Conservation (phyloP, 2,329 filamentous ascomycete species). For the Sordariomycetes sp. region DNA sequence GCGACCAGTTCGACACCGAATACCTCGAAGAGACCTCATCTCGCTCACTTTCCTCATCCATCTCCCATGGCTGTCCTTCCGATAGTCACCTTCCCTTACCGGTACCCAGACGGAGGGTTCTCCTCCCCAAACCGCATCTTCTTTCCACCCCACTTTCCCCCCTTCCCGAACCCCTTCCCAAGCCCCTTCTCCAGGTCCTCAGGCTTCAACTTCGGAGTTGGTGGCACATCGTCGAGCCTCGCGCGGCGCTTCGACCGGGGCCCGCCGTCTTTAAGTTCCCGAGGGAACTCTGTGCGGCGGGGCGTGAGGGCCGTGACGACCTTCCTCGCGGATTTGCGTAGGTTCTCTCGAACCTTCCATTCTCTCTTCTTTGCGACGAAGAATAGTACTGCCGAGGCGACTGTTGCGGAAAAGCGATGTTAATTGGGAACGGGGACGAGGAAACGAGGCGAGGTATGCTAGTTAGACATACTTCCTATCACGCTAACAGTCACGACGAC, state of each 20-base stretch:
- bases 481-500: constrained; percentile 55
- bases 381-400: constrained; percentile 46
- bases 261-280: constrained; percentile 33
- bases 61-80: neutral
- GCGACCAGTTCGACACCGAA: too few relatives aligned
- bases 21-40: too few relatives aligned
- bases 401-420: constrained; percentile 7
- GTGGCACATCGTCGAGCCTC: constrained; percentile 42
- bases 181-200: constrained; percentile 48
- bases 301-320: constrained; percentile 51
- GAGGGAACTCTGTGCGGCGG: constrained; percentile 45
- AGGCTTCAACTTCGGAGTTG: constrained; percentile 38
- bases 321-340: constrained; percentile 53
- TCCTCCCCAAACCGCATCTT: constrained; percentile 12
- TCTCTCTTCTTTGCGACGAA: constrained; percentile 74
- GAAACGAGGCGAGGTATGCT: neutral
- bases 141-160: constrained; percentile 8
- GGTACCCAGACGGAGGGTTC: constrained; percentile 5
- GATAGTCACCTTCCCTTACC: neutral
- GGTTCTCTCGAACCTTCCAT: constrained; percentile 63
- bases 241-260: constrained; percentile 18
- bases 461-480: constrained; percentile 46
- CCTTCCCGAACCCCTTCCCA: constrained; percentile 25
- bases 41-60: neutral
- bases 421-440: neutral